phyloP scores from a whole-genome alignment of 768 basidiomycete genomes.

The Serendipita vermifera region DNA sequence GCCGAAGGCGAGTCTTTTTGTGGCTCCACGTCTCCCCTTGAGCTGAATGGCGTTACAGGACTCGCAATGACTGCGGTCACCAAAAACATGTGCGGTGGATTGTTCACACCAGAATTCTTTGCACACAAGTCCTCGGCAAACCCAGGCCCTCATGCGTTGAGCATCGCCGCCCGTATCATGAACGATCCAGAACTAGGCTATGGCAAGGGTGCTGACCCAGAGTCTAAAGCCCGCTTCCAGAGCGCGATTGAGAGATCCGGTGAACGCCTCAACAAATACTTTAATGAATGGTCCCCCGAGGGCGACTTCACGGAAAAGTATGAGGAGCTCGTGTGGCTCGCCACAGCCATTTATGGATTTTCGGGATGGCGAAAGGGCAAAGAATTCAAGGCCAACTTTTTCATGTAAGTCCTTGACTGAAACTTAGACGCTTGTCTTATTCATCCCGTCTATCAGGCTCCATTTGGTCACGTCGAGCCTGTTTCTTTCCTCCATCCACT shows the following conservation, averaged over 20 bases:
- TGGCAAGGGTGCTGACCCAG: background rate
- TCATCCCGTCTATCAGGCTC: conserved; percentile 29
- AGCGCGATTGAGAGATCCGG: conserved; percentile 14
- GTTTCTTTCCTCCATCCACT: conserved; percentile 42
- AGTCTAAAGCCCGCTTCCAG: conserved; percentile 9
- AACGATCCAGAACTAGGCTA: conserved; percentile 27
- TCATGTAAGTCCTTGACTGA: conserved; percentile 33
- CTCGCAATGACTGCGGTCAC: conserved; percentile 41
- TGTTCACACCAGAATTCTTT: background rate
- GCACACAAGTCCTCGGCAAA: background rate
- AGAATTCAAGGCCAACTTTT: conserved; percentile 45
- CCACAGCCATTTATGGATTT: conserved; percentile 41
- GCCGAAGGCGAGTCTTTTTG: conserved; percentile 39
- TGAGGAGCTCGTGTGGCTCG: conserved; percentile 50
- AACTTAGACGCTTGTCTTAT: background rate
- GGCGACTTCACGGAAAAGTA: conserved; percentile 28
- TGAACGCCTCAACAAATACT: conserved; percentile 17
- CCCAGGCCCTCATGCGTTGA: conserved; percentile 32
- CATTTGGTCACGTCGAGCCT: conserved; percentile 54
- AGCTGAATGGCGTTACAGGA: conserved; percentile 25
- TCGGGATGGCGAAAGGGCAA: conserved; percentile 35
- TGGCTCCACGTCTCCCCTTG: background rate
- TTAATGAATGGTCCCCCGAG: conserved; percentile 15
- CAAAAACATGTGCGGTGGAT: background rate
- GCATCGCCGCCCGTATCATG: conserved; percentile 42